Evolutionary conservation across 1,284 basidiomycete species (phyloP).

Genomic region (Trichosporon sp.): DNA sequence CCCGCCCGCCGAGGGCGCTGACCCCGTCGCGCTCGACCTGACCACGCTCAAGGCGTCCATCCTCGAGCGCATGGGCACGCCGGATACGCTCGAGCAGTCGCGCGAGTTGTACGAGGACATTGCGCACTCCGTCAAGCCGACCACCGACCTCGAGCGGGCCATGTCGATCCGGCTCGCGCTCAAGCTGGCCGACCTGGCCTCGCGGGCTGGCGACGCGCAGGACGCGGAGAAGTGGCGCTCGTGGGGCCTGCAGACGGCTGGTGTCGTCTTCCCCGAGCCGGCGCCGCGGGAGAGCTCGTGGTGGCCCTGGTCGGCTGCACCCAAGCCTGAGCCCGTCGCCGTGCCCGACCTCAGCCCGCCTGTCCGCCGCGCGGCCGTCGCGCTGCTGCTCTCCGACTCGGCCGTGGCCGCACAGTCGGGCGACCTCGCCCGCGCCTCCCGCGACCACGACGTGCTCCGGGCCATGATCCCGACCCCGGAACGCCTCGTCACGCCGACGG

Average conservation of each 20-base stretch:
- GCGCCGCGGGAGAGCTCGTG: background rate
- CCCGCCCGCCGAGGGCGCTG: constrained; percentile 27
- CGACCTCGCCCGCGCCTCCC: constrained; percentile 79
- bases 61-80: constrained; percentile 62
- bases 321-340: background rate
- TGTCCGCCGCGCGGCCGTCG: constrained; percentile 63
- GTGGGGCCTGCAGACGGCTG: constrained; percentile 37
- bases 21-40: constrained; percentile 53
- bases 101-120: constrained; percentile 56
- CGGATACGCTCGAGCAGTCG: constrained; percentile 56
- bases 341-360: constrained; percentile 33
- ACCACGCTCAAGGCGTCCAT: constrained; percentile 59
- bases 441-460: constrained; percentile 71
- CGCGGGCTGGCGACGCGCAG: constrained; percentile 26
- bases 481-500: constrained; percentile 49
- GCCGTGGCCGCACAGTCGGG: constrained; percentile 61
- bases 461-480: constrained; percentile 65
- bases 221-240: constrained; percentile 40
- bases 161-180: constrained; percentile 36
- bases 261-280: constrained; percentile 7
- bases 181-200: constrained; percentile 42
- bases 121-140: constrained; percentile 29
- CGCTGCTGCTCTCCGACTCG: constrained; percentile 64
- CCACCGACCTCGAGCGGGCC: constrained; percentile 14
- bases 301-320: constrained; percentile 6